Conservation (phyloP, 805 yeast genomes). For the Huiozyma naganishii region DNA sequence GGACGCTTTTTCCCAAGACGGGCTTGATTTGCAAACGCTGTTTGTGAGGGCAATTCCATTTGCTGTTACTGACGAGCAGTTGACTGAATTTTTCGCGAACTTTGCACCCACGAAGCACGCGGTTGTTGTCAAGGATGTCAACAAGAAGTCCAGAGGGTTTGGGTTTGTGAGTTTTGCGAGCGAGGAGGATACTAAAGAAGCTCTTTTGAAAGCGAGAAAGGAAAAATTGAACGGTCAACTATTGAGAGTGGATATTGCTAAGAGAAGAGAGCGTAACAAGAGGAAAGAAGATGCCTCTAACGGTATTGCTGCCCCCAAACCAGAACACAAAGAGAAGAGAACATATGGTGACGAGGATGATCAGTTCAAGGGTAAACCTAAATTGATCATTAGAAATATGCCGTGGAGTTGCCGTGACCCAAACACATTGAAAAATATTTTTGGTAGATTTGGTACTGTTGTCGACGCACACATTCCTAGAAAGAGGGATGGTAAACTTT, state of each 20-base stretch:
- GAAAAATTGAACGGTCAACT: constrained; percentile 53
- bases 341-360: constrained; percentile 20
- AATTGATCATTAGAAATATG: constrained; percentile 79
- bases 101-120: constrained; percentile 95
- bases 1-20: constrained; percentile 11
- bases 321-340: constrained; percentile 1
- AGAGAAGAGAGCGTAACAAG: constrained; percentile 73
- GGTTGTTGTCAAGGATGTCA: constrained; percentile 70
- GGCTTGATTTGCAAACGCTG: constrained; percentile 42
- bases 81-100: constrained; percentile 78
- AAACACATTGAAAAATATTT: constrained; percentile 54
- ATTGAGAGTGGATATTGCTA: constrained; percentile 77
- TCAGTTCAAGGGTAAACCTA: constrained; percentile 63
- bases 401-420: constrained; percentile 93
- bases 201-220: constrained; percentile 57
- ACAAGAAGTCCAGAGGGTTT: constrained; percentile 78
- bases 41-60: constrained; percentile 81
- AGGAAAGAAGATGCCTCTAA: constrained; percentile 10
- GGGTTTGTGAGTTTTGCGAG: constrained; percentile 87
- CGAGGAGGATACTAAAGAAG: constrained; percentile 74
- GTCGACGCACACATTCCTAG: constrained; percentile 83
- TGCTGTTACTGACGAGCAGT: constrained; percentile 69
- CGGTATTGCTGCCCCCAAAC: constrained; percentile 8
- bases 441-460: constrained; percentile 74
- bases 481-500: constrained; percentile 77